phyloP scores from a whole-genome alignment of 306 rosid genomes.

The Vigna trinervia region DNA sequence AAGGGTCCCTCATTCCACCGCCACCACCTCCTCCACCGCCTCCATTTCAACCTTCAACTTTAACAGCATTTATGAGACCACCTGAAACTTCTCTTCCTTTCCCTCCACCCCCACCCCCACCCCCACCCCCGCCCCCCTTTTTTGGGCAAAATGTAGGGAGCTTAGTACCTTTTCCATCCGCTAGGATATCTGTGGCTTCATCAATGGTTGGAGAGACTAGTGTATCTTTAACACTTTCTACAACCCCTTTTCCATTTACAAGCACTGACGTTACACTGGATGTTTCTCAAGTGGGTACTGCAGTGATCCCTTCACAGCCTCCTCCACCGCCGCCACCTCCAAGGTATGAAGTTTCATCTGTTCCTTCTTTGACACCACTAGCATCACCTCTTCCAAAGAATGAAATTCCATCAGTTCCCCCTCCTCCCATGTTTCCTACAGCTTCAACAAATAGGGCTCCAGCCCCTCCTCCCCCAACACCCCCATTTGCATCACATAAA shows the following conservation, averaged over 20 bases:
- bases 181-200: slow-evolving; percentile 45
- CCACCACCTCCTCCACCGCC: slow-evolving; percentile 52
- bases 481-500: slow-evolving; percentile 30
- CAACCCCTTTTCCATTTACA: slow-evolving; percentile 33
- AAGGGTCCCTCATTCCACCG: slow-evolving; percentile 27
- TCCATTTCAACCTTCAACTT: slow-evolving; percentile 41
- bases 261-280: slow-evolving; percentile 35
- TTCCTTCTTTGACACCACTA: slow-evolving; percentile 18
- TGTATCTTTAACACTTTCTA: slow-evolving; percentile 38
- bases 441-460: slow-evolving; percentile 38
- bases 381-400: slow-evolving; percentile 34
- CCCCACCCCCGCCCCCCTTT: slow-evolving; percentile 55
- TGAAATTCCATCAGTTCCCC: slow-evolving; percentile 34
- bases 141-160: slow-evolving; percentile 20
- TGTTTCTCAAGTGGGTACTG: slow-evolving; percentile 36
- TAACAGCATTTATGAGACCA: slow-evolving; percentile 31
- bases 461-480: slow-evolving; percentile 34
- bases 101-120: slow-evolving; percentile 52
- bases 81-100: slow-evolving; percentile 46
- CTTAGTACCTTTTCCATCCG: slow-evolving; percentile 37
- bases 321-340: slow-evolving; percentile 35
- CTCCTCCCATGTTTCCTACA: slow-evolving; percentile 44
- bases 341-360: slow-evolving; percentile 33
- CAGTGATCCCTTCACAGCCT: slow-evolving; percentile 26
- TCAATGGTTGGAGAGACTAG: slow-evolving; percentile 41